These are phyloP conservation scores for Albugo candida DNA, from an alignment of 352 stramenopile genomes.

Conservation along the genomic window DNA sequence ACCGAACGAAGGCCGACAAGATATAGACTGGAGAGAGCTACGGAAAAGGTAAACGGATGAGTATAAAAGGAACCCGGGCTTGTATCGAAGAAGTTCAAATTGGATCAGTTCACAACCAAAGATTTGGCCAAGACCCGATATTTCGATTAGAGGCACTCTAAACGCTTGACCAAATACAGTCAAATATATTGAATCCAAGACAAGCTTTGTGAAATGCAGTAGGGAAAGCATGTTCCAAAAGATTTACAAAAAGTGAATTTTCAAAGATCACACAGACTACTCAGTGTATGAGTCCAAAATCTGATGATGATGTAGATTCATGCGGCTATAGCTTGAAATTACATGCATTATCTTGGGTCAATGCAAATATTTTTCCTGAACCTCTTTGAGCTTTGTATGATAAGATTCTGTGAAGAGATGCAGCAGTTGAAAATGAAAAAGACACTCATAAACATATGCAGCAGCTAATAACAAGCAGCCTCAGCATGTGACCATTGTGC, in stretches of 20 bases:
- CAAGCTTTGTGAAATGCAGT: slow-evolving; percentile 85
- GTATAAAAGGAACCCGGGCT: slow-evolving; percentile 89
- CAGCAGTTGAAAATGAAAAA: no score
- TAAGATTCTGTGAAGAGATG: no score
- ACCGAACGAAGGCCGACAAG: slow-evolving; percentile 97
- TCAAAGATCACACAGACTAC: slow-evolving; percentile 89
- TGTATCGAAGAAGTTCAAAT: slow-evolving; percentile 95
- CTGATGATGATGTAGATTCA: slow-evolving; percentile 10
- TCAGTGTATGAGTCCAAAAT: slow-evolving; percentile 84
- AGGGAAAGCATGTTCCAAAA: slow-evolving; percentile 87
- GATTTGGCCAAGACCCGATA: slow-evolving; percentile 71
- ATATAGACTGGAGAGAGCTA: slow-evolving; percentile 93
- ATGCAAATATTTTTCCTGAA: no score
- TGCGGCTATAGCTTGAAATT: no score
- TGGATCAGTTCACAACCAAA: slow-evolving; percentile 83
- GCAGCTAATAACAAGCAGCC: no score
- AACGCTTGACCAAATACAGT: slow-evolving; percentile 68
- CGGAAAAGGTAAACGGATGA: slow-evolving; percentile 94
- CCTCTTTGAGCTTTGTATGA: no score
- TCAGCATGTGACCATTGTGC: no score
- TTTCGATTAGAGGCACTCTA: slow-evolving; percentile 91
- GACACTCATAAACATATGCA: no score
- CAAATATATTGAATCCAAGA: slow-evolving; percentile 80
- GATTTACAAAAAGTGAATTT: slow-evolving; percentile 95
- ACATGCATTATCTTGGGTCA: no score